These are phyloP conservation scores for Akanthomyces dipterigenus DNA, from an alignment of 2,329 filamentous ascomycete species.

Conservation along the genomic window DNA sequence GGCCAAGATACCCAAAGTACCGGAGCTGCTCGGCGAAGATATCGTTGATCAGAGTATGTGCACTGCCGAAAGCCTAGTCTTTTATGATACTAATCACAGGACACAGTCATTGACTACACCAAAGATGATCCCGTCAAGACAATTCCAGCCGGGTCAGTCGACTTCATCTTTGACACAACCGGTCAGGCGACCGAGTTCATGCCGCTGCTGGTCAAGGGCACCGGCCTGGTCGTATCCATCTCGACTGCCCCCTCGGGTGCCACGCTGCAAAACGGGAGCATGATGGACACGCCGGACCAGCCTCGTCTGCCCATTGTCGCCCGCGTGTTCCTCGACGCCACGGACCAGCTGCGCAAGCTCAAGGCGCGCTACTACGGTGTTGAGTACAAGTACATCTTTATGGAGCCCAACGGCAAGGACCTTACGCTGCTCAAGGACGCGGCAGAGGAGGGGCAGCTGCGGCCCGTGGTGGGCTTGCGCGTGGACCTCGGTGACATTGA, in stretches of 20 bases:
- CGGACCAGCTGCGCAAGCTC: conserved; percentile 24
- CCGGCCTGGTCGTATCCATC: conserved; percentile 29
- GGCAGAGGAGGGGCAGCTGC: conserved; percentile 16
- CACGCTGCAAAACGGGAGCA: conserved; percentile 24
- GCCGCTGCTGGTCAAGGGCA: conserved; percentile 27
- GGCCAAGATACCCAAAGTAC: conserved; percentile 30
- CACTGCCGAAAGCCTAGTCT: neutral
- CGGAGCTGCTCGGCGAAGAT: conserved; percentile 30
- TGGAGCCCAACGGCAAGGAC: conserved; percentile 26
- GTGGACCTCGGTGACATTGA: conserved; percentile 28
- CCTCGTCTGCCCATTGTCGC: conserved; percentile 20
- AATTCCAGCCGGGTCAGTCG: conserved; percentile 29
- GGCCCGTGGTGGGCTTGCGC: conserved; percentile 16
- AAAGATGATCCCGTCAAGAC: conserved; percentile 14
- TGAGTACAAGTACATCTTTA: conserved; percentile 30
- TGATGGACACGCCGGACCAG: conserved; percentile 22
- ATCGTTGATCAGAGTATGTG: conserved; percentile 28
- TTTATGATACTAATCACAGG: neutral
- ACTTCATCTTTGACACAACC: conserved; percentile 38
- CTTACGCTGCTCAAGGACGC: conserved; percentile 13
- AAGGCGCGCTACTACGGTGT: conserved; percentile 28
- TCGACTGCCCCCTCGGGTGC: conserved; percentile 29
- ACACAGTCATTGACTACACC: conserved; percentile 21
- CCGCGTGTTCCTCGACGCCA: conserved; percentile 22
- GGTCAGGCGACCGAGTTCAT: conserved; percentile 28